Percentiles rank a stretch among this genome's conserved stretches.
Conservation (phyloP, 2,329 filamentous ascomycete genomes). For the Sarocladium oryzae region DNA sequence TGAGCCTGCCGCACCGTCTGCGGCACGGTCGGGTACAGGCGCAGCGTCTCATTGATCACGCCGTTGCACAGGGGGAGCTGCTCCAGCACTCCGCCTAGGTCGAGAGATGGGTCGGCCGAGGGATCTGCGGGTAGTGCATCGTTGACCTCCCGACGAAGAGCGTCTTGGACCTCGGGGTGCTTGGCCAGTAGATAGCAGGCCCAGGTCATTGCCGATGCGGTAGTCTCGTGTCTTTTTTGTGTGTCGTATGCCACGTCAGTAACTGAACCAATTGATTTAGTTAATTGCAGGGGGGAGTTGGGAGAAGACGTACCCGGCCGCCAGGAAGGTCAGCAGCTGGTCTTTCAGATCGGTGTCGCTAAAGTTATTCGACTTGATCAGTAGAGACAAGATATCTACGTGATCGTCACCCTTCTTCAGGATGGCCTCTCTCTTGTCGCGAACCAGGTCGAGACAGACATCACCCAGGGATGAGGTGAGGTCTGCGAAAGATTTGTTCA, state of each 20-base stretch:
- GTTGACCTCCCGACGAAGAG: slow-evolving; percentile 55
- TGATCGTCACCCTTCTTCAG: slow-evolving; percentile 36
- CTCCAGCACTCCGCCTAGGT: slow-evolving; percentile 49
- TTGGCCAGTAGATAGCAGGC: slow-evolving; percentile 52
- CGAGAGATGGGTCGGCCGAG: slow-evolving; percentile 10
- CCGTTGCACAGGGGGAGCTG: slow-evolving; percentile 63
- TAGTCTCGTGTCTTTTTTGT: slow-evolving; percentile 52
- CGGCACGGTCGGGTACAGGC: slow-evolving; percentile 61
- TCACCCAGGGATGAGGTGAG: slow-evolving; percentile 28
- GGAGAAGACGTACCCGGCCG: slow-evolving; percentile 39
- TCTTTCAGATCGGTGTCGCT: slow-evolving; percentile 45
- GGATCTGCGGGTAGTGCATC: slow-evolving; percentile 32
- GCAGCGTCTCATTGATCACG: slow-evolving; percentile 60
- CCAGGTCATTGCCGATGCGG: slow-evolving; percentile 58
- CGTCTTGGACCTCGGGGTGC: slow-evolving; percentile 49
- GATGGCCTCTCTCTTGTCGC: slow-evolving; percentile 42
- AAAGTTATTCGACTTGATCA: slow-evolving; percentile 46
- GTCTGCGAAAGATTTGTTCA: slow-evolving; percentile 33
- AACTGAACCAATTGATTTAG: no score
- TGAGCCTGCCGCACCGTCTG: slow-evolving; percentile 55
- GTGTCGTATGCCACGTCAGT: no score
- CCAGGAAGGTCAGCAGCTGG: slow-evolving; percentile 49
- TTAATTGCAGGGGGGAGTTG: neutral
- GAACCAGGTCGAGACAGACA: slow-evolving; percentile 40
- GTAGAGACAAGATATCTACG: slow-evolving; percentile 57